Conservation (phyloP, 306 rosid genomes). For the Delonix regia region DNA sequence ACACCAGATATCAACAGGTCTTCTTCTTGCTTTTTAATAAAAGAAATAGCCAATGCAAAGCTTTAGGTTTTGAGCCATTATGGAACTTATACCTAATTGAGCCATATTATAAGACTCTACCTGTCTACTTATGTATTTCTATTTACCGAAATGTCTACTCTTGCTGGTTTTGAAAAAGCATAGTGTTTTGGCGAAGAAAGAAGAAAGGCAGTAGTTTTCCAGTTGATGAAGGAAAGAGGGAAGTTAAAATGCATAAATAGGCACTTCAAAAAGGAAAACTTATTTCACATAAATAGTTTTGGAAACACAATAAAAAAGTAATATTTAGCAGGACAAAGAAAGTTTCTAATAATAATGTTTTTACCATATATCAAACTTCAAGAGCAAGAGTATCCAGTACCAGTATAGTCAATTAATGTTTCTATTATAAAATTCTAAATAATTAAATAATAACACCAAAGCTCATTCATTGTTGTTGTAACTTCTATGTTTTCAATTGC, state of each 20-base stretch:
- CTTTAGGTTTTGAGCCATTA: background rate
- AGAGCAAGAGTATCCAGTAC: background rate
- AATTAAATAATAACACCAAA: background rate
- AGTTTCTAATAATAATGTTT: background rate
- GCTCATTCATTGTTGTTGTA: background rate
- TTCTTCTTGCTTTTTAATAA: background rate
- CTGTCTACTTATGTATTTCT: background rate
- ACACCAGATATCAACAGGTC: constrained; percentile 14
- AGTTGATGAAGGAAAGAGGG: background rate
- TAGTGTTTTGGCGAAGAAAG: background rate
- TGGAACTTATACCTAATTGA: background rate
- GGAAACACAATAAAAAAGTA: background rate
- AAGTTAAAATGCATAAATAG: constrained; percentile 3
- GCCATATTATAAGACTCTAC: background rate
- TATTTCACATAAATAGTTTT: background rate
- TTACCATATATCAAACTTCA: background rate
- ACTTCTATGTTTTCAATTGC: background rate
- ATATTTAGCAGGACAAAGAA: background rate
- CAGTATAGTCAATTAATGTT: background rate
- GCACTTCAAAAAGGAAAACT: background rate
- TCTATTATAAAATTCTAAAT: background rate
- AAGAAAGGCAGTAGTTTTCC: background rate
- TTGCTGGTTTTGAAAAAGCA: background rate
- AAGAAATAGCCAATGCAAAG: background rate
- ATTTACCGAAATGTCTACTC: background rate